Percentiles rank a stretch among this genome's conserved stretches.
Evolutionary conservation across 306 rosid species (phyloP).

Genomic region (Heteromeles arbutifolia): DNA sequence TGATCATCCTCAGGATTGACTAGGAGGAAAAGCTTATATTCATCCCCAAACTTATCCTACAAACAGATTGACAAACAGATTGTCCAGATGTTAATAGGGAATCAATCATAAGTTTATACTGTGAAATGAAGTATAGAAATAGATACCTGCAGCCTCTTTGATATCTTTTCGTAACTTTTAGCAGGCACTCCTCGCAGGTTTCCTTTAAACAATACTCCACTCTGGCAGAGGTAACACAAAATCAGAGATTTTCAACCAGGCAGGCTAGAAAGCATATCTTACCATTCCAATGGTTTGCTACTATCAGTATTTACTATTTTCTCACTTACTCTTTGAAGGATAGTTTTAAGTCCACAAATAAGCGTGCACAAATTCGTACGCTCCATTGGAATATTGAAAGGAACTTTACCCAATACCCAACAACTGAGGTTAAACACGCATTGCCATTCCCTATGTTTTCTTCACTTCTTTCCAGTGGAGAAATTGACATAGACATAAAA

Average conservation of each 20-base stretch:
- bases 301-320: slow-evolving; percentile 1
- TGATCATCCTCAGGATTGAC: slow-evolving; percentile 95
- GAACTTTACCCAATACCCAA: neutral
- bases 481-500: neutral
- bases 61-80: slow-evolving; percentile 7
- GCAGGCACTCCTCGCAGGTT: slow-evolving; percentile 87
- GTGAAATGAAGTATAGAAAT: neutral
- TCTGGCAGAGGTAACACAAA: slow-evolving; percentile 39
- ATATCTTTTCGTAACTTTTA: slow-evolving; percentile 80
- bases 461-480: neutral
- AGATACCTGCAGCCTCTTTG: slow-evolving; percentile 70
- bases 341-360: neutral
- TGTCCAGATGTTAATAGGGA: slow-evolving; percentile 18
- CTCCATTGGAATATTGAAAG: neutral
- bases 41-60: slow-evolving; percentile 82
- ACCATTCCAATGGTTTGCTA: neutral
- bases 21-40: slow-evolving; percentile 79
- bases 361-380: neutral
- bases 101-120: slow-evolving; percentile 4
- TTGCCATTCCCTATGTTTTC: neutral
- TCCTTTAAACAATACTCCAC: slow-evolving; percentile 93
- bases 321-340: neutral
- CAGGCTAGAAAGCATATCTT: neutral
- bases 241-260: neutral
- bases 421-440: neutral